Evolutionary conservation across 2,329 filamentous ascomycete genomes (phyloP), one percentile per base, ranked within the genome.

Genomic region (Pseudopyrenochaeta lycopersici): DNA sequence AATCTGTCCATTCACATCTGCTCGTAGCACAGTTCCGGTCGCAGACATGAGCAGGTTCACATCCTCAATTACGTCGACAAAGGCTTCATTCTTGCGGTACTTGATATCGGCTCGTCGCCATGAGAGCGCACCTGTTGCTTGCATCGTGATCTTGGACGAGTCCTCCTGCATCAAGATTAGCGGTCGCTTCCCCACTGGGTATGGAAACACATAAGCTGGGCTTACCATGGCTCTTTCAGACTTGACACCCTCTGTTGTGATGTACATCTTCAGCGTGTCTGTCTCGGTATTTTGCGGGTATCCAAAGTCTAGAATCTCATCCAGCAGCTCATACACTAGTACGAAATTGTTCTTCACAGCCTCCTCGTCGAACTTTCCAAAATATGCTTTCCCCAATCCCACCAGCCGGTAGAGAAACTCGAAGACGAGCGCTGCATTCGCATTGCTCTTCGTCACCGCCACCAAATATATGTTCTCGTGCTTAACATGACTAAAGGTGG

Each of bases 271-370:
- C 68, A 99, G 83, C 14, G 95, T 98, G 76, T 99, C 95, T 48
- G 94, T 97, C 80, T 99, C 95, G 59, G 95, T 99, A 77, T 98
- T 98, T 77, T 99, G 95, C 30, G 95, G 95, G 76, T 99, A 99
- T 59, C 95, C 95, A 78, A 99, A 99, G 78, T 99, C 95, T 75
- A 99, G 88, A 72, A 99, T 97, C 80, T 99, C 95, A 77, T 99
- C 95, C 50, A 99, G 81, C 52, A 99, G 85, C 83, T 99, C 95
- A 78, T 99, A 99, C 33, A 99, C 92, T 64, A 99, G 83, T 62
- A 99, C 95, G 80, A 99, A 99, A 82, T 99, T 99, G 81, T 97
- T 98, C 88, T 99, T 99, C 68, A 99, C 94, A 52, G 95, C 93
- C 80, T 99, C 95, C 83, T 99, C 95, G 73, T 99, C 95, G 73